Evolutionary conservation across 768 basidiomycete genomes (phyloP).

Genomic region (Leucogyrophana mollusca): DNA sequence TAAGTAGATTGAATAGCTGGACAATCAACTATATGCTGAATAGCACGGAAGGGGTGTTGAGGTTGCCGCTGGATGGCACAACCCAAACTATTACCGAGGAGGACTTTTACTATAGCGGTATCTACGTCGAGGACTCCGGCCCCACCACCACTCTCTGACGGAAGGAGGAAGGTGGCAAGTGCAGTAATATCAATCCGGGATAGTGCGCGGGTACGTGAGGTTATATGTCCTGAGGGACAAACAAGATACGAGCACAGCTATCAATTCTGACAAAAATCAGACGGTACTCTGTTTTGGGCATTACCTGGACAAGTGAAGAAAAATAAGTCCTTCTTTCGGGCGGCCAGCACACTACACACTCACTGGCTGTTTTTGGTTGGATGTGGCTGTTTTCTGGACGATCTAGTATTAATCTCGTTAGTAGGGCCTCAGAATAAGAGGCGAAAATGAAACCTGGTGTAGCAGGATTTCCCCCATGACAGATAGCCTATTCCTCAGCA

Average conservation of each 20-base stretch:
- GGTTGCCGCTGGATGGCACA: too few species aligned
- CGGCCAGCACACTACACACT: neutral
- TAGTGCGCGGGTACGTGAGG: neutral
- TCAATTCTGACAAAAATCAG: slow-evolving; percentile 9
- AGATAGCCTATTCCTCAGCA: slow-evolving; percentile 32
- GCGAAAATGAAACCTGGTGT: slow-evolving; percentile 20
- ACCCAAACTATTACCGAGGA: slow-evolving; percentile 15
- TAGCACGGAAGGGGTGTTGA: too few species aligned
- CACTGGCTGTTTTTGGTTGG: neutral
- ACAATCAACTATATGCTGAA: too few species aligned
- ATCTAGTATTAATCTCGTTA: neutral
- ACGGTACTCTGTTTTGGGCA: slow-evolving; percentile 2
- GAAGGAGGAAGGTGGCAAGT: too few species aligned
- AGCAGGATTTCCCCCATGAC: slow-evolving; percentile 23
- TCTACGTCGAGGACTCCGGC: slow-evolving; percentile 20
- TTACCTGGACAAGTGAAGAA: slow-evolving; percentile 3
- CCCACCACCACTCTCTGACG: slow-evolving; percentile 17
- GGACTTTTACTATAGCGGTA: slow-evolving; percentile 15
- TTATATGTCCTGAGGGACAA: slow-evolving; percentile 6
- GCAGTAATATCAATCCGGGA: too few species aligned
- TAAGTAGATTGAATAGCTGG: too few species aligned
- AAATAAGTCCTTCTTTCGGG: neutral
- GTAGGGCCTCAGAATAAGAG: neutral
- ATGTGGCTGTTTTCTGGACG: neutral
- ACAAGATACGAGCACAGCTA: slow-evolving; percentile 6